Evolutionary conservation across 768 basidiomycete species (phyloP), one percentile per base, ranked within the genome.

Genomic region (Calocybe cyanea): DNA sequence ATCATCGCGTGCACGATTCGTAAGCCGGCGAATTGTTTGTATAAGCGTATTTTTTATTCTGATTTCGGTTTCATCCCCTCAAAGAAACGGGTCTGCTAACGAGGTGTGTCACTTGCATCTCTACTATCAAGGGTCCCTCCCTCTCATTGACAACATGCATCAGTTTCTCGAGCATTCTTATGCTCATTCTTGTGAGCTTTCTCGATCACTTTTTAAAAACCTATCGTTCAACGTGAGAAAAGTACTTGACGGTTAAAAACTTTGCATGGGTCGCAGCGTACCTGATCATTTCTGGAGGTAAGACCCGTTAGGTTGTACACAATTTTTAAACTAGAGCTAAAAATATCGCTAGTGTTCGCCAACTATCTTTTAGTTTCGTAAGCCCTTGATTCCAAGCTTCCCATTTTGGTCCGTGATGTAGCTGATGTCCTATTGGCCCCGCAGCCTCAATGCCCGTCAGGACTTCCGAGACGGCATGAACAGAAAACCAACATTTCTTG

Each of bases 51-150:
- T 18, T 13, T 14, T 7, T 13, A 14, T 18, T 2, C 14, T 25
- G 20, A 31, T 18, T 8, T 13, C 14, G 24, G 21, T 31, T 21
- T 33, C n/a, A 31, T 1, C 6, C 14, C 14, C 24, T 2, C 14
- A 19, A 28, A 54, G 53, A 54, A 18, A 50, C 53, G 10, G 53
- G 53, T 18, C 15, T 40, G 8, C n/a, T 54, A 31, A 54, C 49
- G 7, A 50, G 53, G 53, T 54, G 35, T 25, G 32, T 15, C 7
- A 15, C n/a, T 9, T 39, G 25, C 17, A 11, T 36, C 6, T 41
- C 7, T n/a, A 19, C 23, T 10, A 7, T 18, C 13, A 38, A 39
- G 9, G 14, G 18, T 20, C n/a, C n/a, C n/a, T n/a, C n/a, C 11
- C 25, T 28, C 5, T 5, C 25, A 11, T 11, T 28, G 25, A 28